Percentiles rank a stretch among this genome's conserved stretches.
phyloP scores from a whole-genome alignment of 768 basidiomycete species.

The Pholiota conissans region DNA sequence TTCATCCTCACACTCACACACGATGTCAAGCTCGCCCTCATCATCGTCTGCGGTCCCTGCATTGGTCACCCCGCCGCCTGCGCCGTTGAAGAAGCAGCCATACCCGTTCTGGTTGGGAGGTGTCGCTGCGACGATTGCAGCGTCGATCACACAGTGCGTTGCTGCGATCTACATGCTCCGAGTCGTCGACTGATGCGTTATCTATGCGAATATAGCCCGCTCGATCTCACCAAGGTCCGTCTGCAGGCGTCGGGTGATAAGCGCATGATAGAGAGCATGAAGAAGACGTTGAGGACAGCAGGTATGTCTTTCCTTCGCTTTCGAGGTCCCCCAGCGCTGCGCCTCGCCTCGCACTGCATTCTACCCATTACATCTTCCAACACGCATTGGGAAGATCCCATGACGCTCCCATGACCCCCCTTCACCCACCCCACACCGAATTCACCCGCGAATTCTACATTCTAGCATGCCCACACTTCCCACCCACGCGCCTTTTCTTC shows the following conservation, averaged over 20 bases:
- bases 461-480: not conserved
- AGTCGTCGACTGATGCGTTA: no score
- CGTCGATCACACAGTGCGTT: conserved; percentile 81
- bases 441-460: not conserved
- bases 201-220: conserved; percentile 46
- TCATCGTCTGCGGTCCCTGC: not conserved
- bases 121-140: conserved; percentile 83
- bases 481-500: not conserved
- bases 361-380: conserved; percentile 26
- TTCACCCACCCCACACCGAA: not conserved
- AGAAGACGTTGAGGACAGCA: conserved; percentile 80
- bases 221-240: conserved; percentile 90
- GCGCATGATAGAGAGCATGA: conserved; percentile 80
- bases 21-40: conserved; percentile 1
- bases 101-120: conserved; percentile 90
- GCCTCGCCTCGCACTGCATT: conserved; percentile 39
- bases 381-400: not conserved
- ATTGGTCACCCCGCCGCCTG: not conserved
- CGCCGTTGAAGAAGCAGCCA: conserved; percentile 57
- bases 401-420: not conserved
- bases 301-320: conserved; percentile 44
- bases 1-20: not conserved
- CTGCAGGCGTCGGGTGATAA: conserved; percentile 92
- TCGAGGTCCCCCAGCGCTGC: no score
- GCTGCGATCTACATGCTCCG: no score